Percentiles rank a stretch among this genome's conserved stretches.
Evolutionary conservation across 1,284 basidiomycete genomes (phyloP).

Genomic region (Ganoderma lingzhi): DNA sequence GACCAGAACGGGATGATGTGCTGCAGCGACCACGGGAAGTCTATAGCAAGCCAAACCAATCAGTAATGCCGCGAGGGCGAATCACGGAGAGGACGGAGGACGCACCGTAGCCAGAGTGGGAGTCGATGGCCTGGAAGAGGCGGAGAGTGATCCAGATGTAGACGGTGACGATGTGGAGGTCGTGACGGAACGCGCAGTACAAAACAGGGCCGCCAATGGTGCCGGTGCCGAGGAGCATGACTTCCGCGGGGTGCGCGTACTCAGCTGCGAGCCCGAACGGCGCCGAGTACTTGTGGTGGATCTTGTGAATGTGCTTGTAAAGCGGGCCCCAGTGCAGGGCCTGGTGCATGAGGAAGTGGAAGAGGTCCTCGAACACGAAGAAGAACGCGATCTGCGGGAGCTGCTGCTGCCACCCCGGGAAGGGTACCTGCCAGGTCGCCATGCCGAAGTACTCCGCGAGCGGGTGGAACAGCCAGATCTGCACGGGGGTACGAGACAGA

Average conservation of each 20-base stretch:
- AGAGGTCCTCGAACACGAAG: slow-evolving; percentile 97
- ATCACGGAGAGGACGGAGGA: slow-evolving; percentile 17
- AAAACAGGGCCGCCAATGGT: slow-evolving; percentile 90
- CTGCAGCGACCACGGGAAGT: slow-evolving; percentile 98
- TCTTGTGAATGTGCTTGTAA: slow-evolving; percentile 98
- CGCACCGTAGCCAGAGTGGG: slow-evolving; percentile 94
- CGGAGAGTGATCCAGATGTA: slow-evolving; percentile 95
- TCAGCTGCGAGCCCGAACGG: slow-evolving; percentile 98
- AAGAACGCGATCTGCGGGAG: slow-evolving; percentile 87
- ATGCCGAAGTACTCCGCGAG: slow-evolving; percentile 91
- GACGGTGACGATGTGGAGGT: slow-evolving; percentile 92
- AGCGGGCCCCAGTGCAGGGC: slow-evolving; percentile 90
- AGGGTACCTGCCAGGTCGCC: slow-evolving; percentile 92
- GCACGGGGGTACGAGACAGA: slow-evolving; percentile 1
- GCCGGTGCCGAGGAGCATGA: slow-evolving; percentile 89
- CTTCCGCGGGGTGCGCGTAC: slow-evolving; percentile 96
- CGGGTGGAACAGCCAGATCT: slow-evolving; percentile 98
- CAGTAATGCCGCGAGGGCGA: slow-evolving; percentile 2
- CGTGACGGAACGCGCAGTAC: slow-evolving; percentile 77
- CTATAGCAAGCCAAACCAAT: slow-evolving; percentile 44
- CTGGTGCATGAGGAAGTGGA: slow-evolving; percentile 91
- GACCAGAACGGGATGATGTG: slow-evolving; percentile 98
- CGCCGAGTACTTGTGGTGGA: slow-evolving; percentile 97
- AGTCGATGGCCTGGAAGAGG: slow-evolving; percentile 97
- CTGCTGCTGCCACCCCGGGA: slow-evolving; percentile 79